These are phyloP conservation scores for Luffa aegyptiaca DNA, from an alignment of 306 rosid genomes.

Conservation along the genomic window DNA sequence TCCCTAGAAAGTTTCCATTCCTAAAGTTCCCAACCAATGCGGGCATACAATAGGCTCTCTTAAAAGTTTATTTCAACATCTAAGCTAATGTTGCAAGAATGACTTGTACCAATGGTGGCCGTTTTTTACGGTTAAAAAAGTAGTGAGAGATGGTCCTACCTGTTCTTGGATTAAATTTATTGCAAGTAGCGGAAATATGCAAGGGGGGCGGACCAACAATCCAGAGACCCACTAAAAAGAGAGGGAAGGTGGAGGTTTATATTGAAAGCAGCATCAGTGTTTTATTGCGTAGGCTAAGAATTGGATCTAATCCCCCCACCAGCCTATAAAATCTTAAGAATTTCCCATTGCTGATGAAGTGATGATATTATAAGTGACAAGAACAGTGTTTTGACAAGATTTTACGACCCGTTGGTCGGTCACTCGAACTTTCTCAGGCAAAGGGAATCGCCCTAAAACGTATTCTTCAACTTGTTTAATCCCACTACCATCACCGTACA, in stretches of 20 bases:
- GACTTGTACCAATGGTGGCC: background rate
- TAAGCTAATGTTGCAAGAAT: background rate
- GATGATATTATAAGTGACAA: constrained; percentile 15
- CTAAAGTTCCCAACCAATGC: background rate
- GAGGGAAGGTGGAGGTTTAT: constrained; percentile 16
- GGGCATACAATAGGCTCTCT: background rate
- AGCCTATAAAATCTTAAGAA: constrained; percentile 30
- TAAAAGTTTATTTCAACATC: background rate
- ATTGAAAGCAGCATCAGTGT: constrained; percentile 30
- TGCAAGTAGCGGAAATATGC: constrained; percentile 29
- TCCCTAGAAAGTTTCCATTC: background rate
- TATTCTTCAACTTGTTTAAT: constrained; percentile 42
- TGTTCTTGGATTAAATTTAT: constrained; percentile 16
- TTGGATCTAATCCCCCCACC: constrained; percentile 54
- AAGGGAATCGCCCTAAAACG: constrained; percentile 31
- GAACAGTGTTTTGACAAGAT: constrained; percentile 11
- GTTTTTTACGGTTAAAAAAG: background rate
- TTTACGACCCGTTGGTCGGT: background rate
- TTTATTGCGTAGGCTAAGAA: constrained; percentile 21
- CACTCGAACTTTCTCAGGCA: background rate
- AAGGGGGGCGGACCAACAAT: constrained; percentile 13
- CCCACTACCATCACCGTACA: constrained; percentile 11
- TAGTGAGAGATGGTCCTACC: background rate
- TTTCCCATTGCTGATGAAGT: constrained; percentile 20
- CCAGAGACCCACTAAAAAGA: constrained; percentile 9